These are phyloP conservation scores for Aspergillus sparsus DNA, from an alignment of 495 filamentous ascomycete genomes.

Conservation along the genomic window DNA sequence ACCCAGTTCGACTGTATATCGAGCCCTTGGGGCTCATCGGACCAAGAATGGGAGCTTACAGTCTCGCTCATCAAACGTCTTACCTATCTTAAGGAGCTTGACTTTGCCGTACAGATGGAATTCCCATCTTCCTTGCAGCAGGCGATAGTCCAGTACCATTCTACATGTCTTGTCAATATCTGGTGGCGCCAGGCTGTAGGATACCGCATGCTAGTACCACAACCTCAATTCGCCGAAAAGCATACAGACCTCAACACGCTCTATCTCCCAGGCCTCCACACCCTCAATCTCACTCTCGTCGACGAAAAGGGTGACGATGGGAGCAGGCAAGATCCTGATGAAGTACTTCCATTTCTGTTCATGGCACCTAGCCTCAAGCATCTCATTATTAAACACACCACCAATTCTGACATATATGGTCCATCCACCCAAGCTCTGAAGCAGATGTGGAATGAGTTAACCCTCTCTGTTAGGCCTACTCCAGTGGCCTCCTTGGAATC, in stretches of 20 bases:
- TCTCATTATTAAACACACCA: background rate
- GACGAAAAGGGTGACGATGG: background rate
- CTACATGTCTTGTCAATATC: background rate
- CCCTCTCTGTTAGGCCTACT: background rate
- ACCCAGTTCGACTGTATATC: background rate
- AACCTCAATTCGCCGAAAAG: background rate
- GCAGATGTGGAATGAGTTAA: background rate
- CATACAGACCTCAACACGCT: background rate
- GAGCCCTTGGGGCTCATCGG: too few relatives aligned
- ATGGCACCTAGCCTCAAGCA: background rate
- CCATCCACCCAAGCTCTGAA: background rate
- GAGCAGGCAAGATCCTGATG: background rate
- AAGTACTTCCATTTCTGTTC: background rate
- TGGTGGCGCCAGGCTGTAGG: background rate
- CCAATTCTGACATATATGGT: background rate
- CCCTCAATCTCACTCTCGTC: background rate
- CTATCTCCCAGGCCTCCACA: background rate
- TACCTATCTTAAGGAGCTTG: background rate
- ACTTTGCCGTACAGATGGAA: background rate
- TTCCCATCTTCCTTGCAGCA: background rate
- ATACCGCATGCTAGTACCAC: background rate
- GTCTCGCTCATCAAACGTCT: background rate
- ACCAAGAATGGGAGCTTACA: background rate
- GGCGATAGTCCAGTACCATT: conserved; percentile 1
- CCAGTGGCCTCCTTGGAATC: background rate